Base-by-base conservation (phyloP, 345 rosid species). In the Heritiera fomes region DNA sequence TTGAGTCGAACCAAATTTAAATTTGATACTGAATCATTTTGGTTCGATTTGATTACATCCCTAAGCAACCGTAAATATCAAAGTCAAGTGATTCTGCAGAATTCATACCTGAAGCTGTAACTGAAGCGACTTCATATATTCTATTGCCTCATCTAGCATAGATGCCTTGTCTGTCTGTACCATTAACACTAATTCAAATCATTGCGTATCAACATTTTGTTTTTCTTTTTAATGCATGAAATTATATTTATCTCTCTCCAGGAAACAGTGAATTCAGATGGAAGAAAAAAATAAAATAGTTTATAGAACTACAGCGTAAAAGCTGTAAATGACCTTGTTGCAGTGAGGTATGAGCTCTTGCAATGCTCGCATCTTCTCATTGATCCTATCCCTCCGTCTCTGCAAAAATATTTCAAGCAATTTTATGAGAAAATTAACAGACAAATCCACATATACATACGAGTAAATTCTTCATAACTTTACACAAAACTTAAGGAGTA, bases 141-240 rank as follows among this genome's bases (percentile, higher is more conserved):
- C 93, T 55, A 95, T 95, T 49, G 98, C 98, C 82, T 95, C 98
- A 61, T 93, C 98, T 71, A 95, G 86, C 91, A 95, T 90, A 28
- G 98, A 95, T 79, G 98, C 98, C 83, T 95, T 95, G 78, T 95
- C 98, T 49, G 97, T 90, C 98, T 95, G 87, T 84, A 72, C 61
- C 78, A 76, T 75, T 34, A 74, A 32, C 15, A 79, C 12, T 20
- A 13, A 69, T 41, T 77, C 53, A 38, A 41, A 50, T 62, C 40
- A 32, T 62, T 20, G 32, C 4, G 38, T 34, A 59, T 59, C 13
- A 20, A 20, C 30, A 59, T 59, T 59, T 59, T 6, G 63, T 20
- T 59, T n/a, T n/a, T n/a, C 1, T 34, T 20, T 59, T 7, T 7
- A n/a, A 59, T 56, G 23, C 20, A 56, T 56, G 28, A n/a, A 56